Base-by-base conservation (phyloP, 148 eudicot species). In the Nyssa sinensis region DNA sequence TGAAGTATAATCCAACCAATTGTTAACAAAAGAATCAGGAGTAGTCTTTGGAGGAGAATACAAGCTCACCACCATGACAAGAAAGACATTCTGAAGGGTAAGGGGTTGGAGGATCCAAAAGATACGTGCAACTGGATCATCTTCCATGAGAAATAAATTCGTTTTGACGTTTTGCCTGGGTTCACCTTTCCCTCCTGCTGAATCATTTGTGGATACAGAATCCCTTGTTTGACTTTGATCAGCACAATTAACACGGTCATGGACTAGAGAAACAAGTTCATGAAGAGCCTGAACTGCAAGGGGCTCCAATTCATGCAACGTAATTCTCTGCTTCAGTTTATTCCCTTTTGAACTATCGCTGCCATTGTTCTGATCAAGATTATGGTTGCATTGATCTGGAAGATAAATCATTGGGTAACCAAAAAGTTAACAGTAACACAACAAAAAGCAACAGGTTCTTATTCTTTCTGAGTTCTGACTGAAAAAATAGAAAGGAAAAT, bases 1-100 rank as follows among this genome's bases (percentile, higher is more conserved):
- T 32, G 7, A 66, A 66, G 55, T 19, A 17, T 5, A 55, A 66
- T 23, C 53, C 5, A 67, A 8, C 57, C 12, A 29, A 55, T 31
- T 25, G 11, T 58, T 6, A 57, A 44, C 62, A 74, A 39, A 17
- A 64, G 34, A 74, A 57, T 9, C 29, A 37, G 35, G 1, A 58
- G 51, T 29, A 63, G 37, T 74, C 41, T 64, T 62, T 30, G 21
- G 49, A 61, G 59, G 51, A 37, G 30, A 73, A 17, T 28, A 69
- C 61, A 62, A 85, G 87, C 96, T 88, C 81, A 96, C 99, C 81
- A 82, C 90, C 91, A 93, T 91, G 55, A 86, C 86, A 82, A 91
- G 80, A 68, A 93, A 79, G 71, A 91, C 78, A 66, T 80, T 71
- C 74, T 81, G 90, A 75, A 95, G 88, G 72, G 76, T 75, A 79